Percentiles rank a stretch among this genome's conserved stretches.
phyloP scores from a whole-genome alignment of 257 asterid species.

The Salvia miltiorrhiza region DNA sequence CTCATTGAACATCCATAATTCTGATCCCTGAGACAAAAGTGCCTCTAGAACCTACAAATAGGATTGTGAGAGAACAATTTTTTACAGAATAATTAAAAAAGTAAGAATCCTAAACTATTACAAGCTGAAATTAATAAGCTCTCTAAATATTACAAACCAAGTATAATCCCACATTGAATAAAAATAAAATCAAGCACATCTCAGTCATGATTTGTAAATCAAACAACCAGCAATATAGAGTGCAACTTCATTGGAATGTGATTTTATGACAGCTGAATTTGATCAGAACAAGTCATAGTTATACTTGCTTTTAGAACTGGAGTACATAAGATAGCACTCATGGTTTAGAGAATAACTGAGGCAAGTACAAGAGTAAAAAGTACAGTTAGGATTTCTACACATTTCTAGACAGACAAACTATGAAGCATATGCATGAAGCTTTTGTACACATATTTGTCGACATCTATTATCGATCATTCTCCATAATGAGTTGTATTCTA shows the following conservation, averaged over 20 bases:
- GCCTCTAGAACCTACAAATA: constrained; percentile 77
- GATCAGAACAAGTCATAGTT: background rate
- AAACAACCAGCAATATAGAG: background rate
- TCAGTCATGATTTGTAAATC: background rate
- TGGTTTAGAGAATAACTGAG: background rate
- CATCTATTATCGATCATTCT: no score
- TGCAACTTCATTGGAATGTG: no score
- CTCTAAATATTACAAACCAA: background rate
- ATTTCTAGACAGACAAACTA: background rate
- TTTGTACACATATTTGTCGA: background rate
- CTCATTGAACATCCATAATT: constrained; percentile 96
- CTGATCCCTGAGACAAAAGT: constrained; percentile 79
- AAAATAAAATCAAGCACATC: constrained; percentile 4
- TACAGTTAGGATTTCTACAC: background rate
- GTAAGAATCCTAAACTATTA: background rate
- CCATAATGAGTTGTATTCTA: background rate
- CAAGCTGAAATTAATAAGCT: background rate
- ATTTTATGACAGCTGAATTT: background rate
- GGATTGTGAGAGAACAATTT: constrained; percentile 10
- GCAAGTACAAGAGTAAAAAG: background rate
- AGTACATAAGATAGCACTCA: background rate
- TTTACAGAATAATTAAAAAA: constrained; percentile 1
- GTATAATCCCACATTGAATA: background rate
- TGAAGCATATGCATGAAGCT: background rate
- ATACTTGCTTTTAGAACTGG: no score